Conservation (phyloP, 768 basidiomycete genomes). For the Sarcodon aspratus region DNA sequence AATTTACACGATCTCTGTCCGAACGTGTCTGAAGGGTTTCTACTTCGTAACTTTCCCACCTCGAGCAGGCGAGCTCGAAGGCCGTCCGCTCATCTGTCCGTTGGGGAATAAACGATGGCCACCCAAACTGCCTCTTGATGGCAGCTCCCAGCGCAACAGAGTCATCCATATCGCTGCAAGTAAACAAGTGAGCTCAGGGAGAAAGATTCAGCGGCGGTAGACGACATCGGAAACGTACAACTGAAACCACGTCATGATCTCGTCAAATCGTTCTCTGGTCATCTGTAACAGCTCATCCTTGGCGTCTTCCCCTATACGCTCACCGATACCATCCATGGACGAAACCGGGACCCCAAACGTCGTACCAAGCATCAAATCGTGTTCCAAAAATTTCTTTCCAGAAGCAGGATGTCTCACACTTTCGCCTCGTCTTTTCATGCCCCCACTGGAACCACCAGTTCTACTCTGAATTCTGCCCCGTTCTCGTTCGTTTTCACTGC, state of each 20-base stretch:
- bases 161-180: conserved; percentile 53
- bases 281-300: conserved; percentile 30
- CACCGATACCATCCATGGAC: neutral
- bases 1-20: conserved; percentile 1
- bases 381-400: neutral
- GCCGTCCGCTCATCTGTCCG: conserved; percentile 38
- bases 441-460: neutral
- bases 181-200: neutral
- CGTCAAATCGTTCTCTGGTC: conserved; percentile 53
- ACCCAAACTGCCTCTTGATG: conserved; percentile 37
- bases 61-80: conserved; percentile 46
- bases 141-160: conserved; percentile 34
- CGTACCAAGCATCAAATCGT: neutral
- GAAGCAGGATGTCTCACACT: neutral
- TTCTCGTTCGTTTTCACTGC: neutral
- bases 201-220: neutral
- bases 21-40: conserved; percentile 12
- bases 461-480: conserved; percentile 1
- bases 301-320: neutral
- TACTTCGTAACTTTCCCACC: conserved; percentile 40
- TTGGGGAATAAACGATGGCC: conserved; percentile 28
- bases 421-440: neutral
- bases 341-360: neutral
- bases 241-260: conserved; percentile 42
- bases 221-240: conserved; percentile 32